Evolutionary conservation across 2,329 filamentous ascomycete species (phyloP).

Genomic region (Aureobasidium sp.): DNA sequence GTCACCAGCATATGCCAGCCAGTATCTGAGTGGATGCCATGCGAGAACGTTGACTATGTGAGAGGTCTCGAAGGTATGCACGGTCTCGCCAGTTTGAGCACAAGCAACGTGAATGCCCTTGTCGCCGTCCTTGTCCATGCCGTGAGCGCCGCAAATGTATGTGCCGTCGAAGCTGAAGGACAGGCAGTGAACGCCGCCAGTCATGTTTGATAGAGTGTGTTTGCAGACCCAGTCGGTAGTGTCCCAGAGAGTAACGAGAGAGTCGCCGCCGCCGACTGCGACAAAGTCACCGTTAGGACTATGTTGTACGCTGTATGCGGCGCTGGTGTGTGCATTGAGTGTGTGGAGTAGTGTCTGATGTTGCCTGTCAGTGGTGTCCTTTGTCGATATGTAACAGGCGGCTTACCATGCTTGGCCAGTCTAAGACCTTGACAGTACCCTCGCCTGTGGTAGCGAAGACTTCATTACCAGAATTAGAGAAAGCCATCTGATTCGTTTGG

Average conservation of each 20-base stretch:
- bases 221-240: conserved; percentile 71
- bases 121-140: conserved; percentile 52
- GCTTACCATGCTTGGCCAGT: conserved; percentile 51
- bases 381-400: conserved; percentile 19
- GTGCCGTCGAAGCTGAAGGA: conserved; percentile 74
- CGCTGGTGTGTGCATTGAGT: conserved; percentile 65
- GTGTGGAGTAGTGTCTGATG: conserved; percentile 43
- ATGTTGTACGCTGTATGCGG: conserved; percentile 61
- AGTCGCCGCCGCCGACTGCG: conserved; percentile 68
- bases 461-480: conserved; percentile 65
- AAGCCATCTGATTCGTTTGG: conserved; percentile 66
- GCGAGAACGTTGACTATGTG: conserved; percentile 59
- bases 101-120: conserved; percentile 62
- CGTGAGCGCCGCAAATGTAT: conserved; percentile 63
- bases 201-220: conserved; percentile 61
- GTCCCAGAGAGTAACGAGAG: conserved; percentile 70
- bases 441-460: conserved; percentile 65
- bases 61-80: conserved; percentile 63
- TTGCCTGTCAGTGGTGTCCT: background rate
- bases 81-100: conserved; percentile 64
- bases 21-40: conserved; percentile 70
- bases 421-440: conserved; percentile 62
- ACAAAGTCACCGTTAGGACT: conserved; percentile 65
- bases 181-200: conserved; percentile 62
- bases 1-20: conserved; percentile 64